Base-by-base conservation (phyloP, 2,329 filamentous ascomycete genomes). In the Lecanosticta acicola region DNA sequence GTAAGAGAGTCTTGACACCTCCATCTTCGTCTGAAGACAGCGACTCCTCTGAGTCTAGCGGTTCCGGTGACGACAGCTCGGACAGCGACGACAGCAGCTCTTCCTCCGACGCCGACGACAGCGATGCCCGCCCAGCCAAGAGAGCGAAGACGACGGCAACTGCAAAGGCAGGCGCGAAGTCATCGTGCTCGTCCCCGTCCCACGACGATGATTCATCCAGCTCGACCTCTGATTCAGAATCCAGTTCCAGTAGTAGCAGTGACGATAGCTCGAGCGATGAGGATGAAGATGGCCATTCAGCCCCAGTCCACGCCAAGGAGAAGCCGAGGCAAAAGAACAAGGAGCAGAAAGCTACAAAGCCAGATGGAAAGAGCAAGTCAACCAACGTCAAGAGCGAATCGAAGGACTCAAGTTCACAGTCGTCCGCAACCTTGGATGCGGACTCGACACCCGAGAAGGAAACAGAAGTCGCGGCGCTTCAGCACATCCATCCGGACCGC, bases 401-500 rank as follows among this genome's bases (percentile, higher is more conserved):
- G 10, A 49, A 51, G n/a, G 49, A 54, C 35, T 39, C 20, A 16
- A 43, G 48, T 13, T 52, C 49, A n/a, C 42, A 41, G 20, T 59
- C 68, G 14, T 63, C 66, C 32, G 62, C 56, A 45, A 65, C 59
- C 11, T 64, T 56, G 10, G 53, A 59, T 43, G 53, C 43, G 40
- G 48, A 50, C 3, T 55, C 50, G 10, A 49, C 54, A 20, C 40
- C 49, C 19, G 42, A 46, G 44, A 47, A 37, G 44, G 55, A 53
- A 14, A 48, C 41, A 37, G 63, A 62, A 47, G 66, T 66, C 44
- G 71, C n/a, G n/a, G 70, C 44, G 11, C 47, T 42, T 19, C 41
- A 36, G 33, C 61, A 66, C 63, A 56, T 74, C 69, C 62, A 67
- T 59, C 39, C 73, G 65, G 49, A 61, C 37, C 63, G 64, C 24